Evolutionary conservation across 768 basidiomycete genomes (phyloP).

Genomic region (Lactarius evosmus): DNA sequence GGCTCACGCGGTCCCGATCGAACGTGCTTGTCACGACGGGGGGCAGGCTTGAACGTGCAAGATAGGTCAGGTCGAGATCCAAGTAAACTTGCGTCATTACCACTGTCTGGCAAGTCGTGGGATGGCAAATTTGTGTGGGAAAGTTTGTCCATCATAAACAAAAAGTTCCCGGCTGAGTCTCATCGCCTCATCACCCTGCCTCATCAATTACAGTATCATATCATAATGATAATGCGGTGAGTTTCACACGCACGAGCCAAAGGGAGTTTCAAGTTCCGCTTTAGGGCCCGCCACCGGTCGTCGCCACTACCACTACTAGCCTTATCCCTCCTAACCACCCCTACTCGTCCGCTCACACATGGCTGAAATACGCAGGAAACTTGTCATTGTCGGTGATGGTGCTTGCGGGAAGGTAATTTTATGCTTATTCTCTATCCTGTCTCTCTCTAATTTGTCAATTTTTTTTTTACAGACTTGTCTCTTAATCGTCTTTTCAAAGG

Average conservation of each 20-base stretch:
- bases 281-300: slow-evolving; percentile 26
- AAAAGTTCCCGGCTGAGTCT: neutral
- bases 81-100: neutral
- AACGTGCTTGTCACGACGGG: neutral
- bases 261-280: slow-evolving; percentile 26
- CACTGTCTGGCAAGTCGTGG: neutral
- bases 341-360: slow-evolving; percentile 40
- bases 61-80: neutral
- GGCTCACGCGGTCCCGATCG: too few species aligned
- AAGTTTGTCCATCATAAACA: neutral
- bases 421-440: neutral
- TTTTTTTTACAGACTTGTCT: slow-evolving; percentile 35
- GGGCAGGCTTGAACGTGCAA: neutral
- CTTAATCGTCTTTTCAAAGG: slow-evolving; percentile 95
- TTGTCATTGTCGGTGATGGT: slow-evolving; percentile 98
- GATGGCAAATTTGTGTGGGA: neutral
- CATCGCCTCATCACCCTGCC: slow-evolving; percentile 12
- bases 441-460: neutral
- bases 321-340: slow-evolving; percentile 20
- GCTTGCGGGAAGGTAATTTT: slow-evolving; percentile 83
- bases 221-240: too few species aligned
- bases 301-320: slow-evolving; percentile 20
- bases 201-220: slow-evolving; percentile 8
- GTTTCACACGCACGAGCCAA: slow-evolving; percentile 30
- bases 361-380: slow-evolving; percentile 98